Evolutionary conservation across 192 early-diverging fungal genomes (phyloP).

Genomic region (Diversispora eburnea): DNA sequence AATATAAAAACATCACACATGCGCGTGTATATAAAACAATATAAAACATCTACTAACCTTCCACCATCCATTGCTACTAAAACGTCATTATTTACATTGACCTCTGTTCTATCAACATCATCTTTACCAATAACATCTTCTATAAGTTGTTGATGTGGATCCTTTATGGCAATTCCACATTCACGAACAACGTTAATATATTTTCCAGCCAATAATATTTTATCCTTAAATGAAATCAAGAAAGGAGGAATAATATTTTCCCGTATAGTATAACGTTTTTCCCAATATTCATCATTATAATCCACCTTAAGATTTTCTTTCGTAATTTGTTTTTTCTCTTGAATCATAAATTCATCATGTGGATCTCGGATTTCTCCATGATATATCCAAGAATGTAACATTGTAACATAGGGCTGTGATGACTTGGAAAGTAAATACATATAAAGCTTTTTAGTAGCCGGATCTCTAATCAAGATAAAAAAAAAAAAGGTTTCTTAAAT

Average conservation of each 20-base stretch:
- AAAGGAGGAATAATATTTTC: conserved; percentile 70
- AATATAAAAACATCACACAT: no score
- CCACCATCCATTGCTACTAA: conserved; percentile 56
- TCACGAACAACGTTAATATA: conserved; percentile 92
- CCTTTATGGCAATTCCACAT: conserved; percentile 58
- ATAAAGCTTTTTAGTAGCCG: conserved; percentile 70
- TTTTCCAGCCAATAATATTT: conserved; percentile 88
- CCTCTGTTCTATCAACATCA: conserved; percentile 29
- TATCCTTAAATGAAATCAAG: conserved; percentile 67
- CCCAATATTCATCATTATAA: conserved; percentile 83
- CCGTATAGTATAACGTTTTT: conserved; percentile 68
- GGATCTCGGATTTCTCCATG: conserved; percentile 86
- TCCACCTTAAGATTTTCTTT: conserved; percentile 67
- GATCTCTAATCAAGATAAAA: conserved; percentile 50
- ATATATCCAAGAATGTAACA: conserved; percentile 86
- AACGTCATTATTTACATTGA: conserved; percentile 42
- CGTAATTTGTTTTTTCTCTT: conserved; percentile 58
- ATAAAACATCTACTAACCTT: conserved; percentile 26
- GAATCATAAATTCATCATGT: conserved; percentile 91
- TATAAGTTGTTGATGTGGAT: conserved; percentile 32
- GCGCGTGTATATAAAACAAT: no score
- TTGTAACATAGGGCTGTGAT: conserved; percentile 76
- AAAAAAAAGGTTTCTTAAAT: neutral
- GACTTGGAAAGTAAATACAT: conserved; percentile 73
- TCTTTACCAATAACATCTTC: conserved; percentile 26